These are phyloP conservation scores for Raddia guianensis DNA, from an alignment of 176 grass and related monocot species.

Conservation along the genomic window DNA sequence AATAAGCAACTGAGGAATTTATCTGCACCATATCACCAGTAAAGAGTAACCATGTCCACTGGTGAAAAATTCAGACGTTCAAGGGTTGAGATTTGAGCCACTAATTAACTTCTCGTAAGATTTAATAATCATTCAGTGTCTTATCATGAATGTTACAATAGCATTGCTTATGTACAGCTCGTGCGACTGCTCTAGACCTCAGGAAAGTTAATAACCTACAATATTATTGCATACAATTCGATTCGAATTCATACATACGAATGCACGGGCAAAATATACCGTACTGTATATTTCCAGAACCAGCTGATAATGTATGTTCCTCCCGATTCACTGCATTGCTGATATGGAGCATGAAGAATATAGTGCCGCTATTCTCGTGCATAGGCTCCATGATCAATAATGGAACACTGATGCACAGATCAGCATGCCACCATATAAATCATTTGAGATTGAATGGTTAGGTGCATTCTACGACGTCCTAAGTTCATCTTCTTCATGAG, in stretches of 20 bases:
- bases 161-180: background rate
- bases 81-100: no score
- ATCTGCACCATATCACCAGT: background rate
- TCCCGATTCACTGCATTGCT: background rate
- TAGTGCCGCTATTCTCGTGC: background rate
- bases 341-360: background rate
- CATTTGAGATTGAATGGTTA: background rate
- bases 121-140: background rate
- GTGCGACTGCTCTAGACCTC: background rate
- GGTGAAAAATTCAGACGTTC: background rate
- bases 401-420: background rate
- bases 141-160: background rate
- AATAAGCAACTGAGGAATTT: background rate
- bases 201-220: background rate
- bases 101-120: background rate
- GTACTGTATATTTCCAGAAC: background rate
- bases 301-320: background rate
- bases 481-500: constrained; percentile 7
- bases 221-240: background rate
- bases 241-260: no score
- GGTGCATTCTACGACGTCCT: background rate
- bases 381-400: background rate
- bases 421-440: background rate
- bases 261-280: background rate
- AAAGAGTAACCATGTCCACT: background rate